These are phyloP conservation scores for Boletus edulis DNA, from an alignment of 768 basidiomycete species.

Conservation along the genomic window DNA sequence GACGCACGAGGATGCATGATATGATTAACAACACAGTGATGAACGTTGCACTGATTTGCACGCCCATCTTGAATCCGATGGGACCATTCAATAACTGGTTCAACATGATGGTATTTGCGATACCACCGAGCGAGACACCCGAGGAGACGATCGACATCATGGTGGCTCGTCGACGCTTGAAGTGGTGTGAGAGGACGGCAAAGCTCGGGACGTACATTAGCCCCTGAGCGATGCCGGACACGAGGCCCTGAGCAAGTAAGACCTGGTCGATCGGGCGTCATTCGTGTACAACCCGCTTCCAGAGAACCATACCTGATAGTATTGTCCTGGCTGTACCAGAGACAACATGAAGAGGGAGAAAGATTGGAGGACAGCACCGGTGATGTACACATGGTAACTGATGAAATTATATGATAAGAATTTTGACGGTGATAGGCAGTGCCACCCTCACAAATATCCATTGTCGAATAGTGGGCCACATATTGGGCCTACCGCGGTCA, in stretches of 20 bases:
- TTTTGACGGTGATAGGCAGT: too few species aligned
- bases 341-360: conserved; percentile 39
- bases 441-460: conserved; percentile 26
- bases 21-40: conserved; percentile 36
- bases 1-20: conserved; percentile 37
- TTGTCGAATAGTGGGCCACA: conserved; percentile 26
- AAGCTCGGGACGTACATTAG: conserved; percentile 44
- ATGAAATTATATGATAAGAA: background rate
- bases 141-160: conserved; percentile 47
- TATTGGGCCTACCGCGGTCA: conserved; percentile 19
- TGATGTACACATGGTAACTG: conserved; percentile 19
- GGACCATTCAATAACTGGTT: conserved; percentile 43
- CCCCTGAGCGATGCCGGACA: conserved; percentile 41
- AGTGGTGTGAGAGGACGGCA: conserved; percentile 44
- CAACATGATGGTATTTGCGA: conserved; percentile 59
- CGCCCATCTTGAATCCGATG: conserved; percentile 43
- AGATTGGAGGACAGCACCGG: conserved; percentile 26
- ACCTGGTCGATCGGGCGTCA: conserved; percentile 22
- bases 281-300: background rate
- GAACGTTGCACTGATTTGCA: conserved; percentile 40
- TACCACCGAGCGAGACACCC: conserved; percentile 51
- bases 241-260: conserved; percentile 46
- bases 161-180: conserved; percentile 37
- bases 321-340: conserved; percentile 31
- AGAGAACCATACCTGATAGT: conserved; percentile 30